phyloP scores from a whole-genome alignment of 2,329 filamentous ascomycete genomes.

The Gnomoniopsis smithogilvyi region DNA sequence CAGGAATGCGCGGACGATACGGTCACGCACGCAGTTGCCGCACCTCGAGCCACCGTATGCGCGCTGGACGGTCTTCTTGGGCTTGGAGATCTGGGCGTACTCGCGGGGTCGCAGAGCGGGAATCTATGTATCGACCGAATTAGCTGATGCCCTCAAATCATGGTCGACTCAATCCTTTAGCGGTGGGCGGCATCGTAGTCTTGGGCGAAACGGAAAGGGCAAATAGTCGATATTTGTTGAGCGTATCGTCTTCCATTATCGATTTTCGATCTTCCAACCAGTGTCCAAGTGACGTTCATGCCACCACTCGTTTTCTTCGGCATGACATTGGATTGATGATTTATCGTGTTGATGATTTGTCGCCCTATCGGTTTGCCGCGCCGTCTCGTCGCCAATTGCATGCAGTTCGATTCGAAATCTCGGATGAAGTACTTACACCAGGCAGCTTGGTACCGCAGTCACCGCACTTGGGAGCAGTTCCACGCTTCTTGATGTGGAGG shows the following conservation, averaged over 20 bases:
- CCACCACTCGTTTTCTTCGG: background rate
- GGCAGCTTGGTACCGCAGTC: slow-evolving; percentile 98
- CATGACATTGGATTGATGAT: background rate
- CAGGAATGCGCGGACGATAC: slow-evolving; percentile 95
- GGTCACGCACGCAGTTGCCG: slow-evolving; percentile 97
- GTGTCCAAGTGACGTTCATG: background rate
- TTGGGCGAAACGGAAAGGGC: background rate
- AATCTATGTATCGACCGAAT: slow-evolving; percentile 51
- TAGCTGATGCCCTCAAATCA: slow-evolving; percentile 21
- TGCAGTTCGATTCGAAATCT: slow-evolving; percentile 13
- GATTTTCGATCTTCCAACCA: too few species aligned
- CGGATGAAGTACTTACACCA: slow-evolving; percentile 70
- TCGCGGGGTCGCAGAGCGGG: slow-evolving; percentile 97
- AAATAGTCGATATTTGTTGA: background rate
- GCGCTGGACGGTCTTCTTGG: slow-evolving; percentile 99
- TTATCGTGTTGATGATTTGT: background rate
- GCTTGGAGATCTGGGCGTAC: slow-evolving; percentile 95
- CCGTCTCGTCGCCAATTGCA: slow-evolving; percentile 3
- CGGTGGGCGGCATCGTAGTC: background rate
- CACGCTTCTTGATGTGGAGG: slow-evolving; percentile 99
- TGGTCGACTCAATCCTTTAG: background rate
- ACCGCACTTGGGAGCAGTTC: slow-evolving; percentile 97
- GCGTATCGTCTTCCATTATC: background rate
- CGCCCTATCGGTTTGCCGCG: background rate
- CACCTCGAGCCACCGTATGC: slow-evolving; percentile 98